Percentiles rank a stretch among this genome's conserved stretches.
phyloP scores from a whole-genome alignment of 2,329 filamentous ascomycete genomes.

The Phialemonium atrogriseum region DNA sequence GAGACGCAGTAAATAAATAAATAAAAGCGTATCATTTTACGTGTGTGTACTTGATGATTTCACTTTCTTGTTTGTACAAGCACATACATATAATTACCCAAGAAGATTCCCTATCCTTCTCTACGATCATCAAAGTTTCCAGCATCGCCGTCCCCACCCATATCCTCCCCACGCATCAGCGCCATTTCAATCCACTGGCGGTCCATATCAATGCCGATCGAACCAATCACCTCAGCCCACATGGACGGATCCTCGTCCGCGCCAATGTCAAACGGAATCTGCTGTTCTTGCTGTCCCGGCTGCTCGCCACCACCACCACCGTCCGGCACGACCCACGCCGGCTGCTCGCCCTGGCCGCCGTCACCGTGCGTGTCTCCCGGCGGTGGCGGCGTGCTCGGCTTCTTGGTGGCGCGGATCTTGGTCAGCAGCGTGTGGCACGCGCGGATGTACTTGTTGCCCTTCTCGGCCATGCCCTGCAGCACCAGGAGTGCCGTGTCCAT shows the following conservation, averaged over 20 bases:
- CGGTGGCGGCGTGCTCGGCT: conserved; percentile 3
- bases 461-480: conserved; percentile 38
- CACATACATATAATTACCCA: too few species aligned
- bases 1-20: too few species aligned
- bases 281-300: background rate
- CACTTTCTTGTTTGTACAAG: too few species aligned
- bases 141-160: conserved; percentile 1
- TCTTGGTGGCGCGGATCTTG: conserved; percentile 13
- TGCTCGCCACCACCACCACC: background rate
- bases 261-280: conserved; percentile 4
- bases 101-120: too few species aligned
- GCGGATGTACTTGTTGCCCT: conserved; percentile 38
- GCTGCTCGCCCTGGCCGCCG: background rate
- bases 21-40: background rate
- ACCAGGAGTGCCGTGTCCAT: conserved; percentile 22
- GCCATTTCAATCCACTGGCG: conserved; percentile 7
- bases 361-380: background rate
- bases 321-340: conserved; percentile 1
- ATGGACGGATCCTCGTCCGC: conserved; percentile 2
- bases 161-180: conserved; percentile 5
- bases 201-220: conserved; percentile 7
- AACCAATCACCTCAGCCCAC: conserved; percentile 7
- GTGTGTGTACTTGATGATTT: background rate
- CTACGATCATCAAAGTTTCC: background rate
- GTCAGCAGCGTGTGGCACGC: conserved; percentile 16